phyloP scores from a whole-genome alignment of 768 basidiomycete genomes.

The Tricholoma matsutake region DNA sequence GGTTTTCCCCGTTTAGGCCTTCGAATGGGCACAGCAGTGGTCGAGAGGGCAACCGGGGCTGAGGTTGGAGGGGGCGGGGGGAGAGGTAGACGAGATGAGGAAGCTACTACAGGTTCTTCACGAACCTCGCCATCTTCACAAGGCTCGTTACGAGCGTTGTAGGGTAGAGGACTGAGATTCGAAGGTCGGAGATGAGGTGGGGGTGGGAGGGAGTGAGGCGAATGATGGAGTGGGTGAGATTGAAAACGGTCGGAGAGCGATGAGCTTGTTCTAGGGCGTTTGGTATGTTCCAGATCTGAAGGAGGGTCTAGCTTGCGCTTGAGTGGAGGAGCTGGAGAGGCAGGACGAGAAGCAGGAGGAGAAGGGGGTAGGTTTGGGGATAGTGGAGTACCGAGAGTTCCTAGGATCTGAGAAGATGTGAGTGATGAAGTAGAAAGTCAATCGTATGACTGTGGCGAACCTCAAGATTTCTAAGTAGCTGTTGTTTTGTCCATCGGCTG shows the following conservation, averaged over 20 bases:
- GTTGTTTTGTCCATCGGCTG: constrained; percentile 50
- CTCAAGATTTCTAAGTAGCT: constrained; percentile 47
- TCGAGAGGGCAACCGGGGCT: constrained; percentile 23
- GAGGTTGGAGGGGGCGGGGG: neutral
- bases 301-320: constrained; percentile 47
- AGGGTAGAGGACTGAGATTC: constrained; percentile 16
- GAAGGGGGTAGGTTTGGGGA: constrained; percentile 49
- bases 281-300: constrained; percentile 39
- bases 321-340: constrained; percentile 41
- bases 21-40: constrained; percentile 54
- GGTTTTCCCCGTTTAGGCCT: constrained; percentile 63
- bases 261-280: constrained; percentile 43
- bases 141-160: constrained; percentile 38
- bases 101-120: constrained; percentile 38
- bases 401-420: constrained; percentile 34
- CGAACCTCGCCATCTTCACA: constrained; percentile 54
- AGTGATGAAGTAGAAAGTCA: constrained; percentile 11
- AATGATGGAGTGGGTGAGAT: constrained; percentile 20
- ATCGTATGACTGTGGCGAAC: constrained; percentile 23
- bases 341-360: constrained; percentile 47
- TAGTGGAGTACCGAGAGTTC: constrained; percentile 37
- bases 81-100: constrained; percentile 23
- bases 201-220: constrained; percentile 20
- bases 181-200: constrained; percentile 26
- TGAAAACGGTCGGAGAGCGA: constrained; percentile 21